Conservation (phyloP, 2,329 filamentous ascomycete species). For the Exophiala mesophila region DNA sequence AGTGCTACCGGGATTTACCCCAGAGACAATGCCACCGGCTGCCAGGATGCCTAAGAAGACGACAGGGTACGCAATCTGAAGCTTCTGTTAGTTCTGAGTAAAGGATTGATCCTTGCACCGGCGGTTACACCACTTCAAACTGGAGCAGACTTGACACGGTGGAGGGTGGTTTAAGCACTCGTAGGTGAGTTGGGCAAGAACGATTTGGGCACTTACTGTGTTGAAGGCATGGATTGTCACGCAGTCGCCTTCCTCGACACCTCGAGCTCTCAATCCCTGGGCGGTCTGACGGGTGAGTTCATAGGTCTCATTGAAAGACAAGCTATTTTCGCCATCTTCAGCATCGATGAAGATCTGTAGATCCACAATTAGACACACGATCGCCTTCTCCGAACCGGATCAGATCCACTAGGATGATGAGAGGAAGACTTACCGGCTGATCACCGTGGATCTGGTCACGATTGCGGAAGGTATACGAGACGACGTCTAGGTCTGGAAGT, state of each 20-base stretch:
- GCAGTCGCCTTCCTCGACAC: slow-evolving; percentile 39
- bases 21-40: slow-evolving; percentile 46
- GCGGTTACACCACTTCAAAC: slow-evolving; percentile 13
- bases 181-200: too few species aligned
- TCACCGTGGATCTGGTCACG: slow-evolving; percentile 33
- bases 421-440: slow-evolving; percentile 28
- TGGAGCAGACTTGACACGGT: slow-evolving; percentile 17
- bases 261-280: slow-evolving; percentile 37
- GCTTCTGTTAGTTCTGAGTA: not conserved
- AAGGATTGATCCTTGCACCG: too few species aligned
- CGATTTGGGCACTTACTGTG: slow-evolving; percentile 35
- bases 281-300: slow-evolving; percentile 36
- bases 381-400: not conserved
- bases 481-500: slow-evolving; percentile 31
- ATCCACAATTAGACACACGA: slow-evolving; percentile 3
- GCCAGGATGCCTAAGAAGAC: slow-evolving; percentile 41
- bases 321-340: slow-evolving; percentile 33
- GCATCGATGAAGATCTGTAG: slow-evolving; percentile 40
- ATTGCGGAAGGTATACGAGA: slow-evolving; percentile 39
- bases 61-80: slow-evolving; percentile 37
- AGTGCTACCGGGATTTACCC: slow-evolving; percentile 48
- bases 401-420: not conserved
- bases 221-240: slow-evolving; percentile 42
- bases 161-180: slow-evolving; percentile 23
- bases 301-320: slow-evolving; percentile 34